Percentiles rank a stretch among this genome's conserved stretches.
These are phyloP conservation scores for Colletotrichum sp. DNA, from an alignment of 2,329 filamentous ascomycete genomes.

Conservation along the genomic window DNA sequence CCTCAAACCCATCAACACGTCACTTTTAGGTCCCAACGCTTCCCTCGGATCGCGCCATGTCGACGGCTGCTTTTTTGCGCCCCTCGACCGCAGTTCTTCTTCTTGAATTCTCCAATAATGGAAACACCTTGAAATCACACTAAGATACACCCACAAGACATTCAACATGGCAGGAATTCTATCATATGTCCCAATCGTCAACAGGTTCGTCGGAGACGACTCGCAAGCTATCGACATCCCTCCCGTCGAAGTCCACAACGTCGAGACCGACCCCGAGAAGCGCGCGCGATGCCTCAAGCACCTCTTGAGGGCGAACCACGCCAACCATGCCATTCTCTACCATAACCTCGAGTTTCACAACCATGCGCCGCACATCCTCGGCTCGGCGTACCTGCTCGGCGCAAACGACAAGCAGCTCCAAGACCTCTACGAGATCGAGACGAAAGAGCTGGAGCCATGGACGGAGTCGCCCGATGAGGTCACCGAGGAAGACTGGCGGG, in stretches of 20 bases:
- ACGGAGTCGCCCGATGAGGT: slow-evolving; percentile 84
- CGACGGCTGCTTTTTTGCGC: background rate
- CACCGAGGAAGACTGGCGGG: slow-evolving; percentile 82
- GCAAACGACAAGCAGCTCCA: slow-evolving; percentile 76
- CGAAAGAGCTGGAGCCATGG: slow-evolving; percentile 79
- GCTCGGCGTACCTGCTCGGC: slow-evolving; percentile 85
- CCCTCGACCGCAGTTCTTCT: background rate
- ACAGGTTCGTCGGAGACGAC: slow-evolving; percentile 35
- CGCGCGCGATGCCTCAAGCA: slow-evolving; percentile 86
- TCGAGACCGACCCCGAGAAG: slow-evolving; percentile 82
- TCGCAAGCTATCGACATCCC: slow-evolving; percentile 59
- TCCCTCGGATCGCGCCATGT: slow-evolving; percentile 15
- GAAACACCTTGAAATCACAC: background rate
- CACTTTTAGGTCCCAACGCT: slow-evolving; percentile 13
- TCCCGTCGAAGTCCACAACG: slow-evolving; percentile 74
- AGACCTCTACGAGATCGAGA: slow-evolving; percentile 79
- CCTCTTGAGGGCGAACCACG: slow-evolving; percentile 88
- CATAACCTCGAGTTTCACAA: slow-evolving; percentile 80
- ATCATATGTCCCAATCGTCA: slow-evolving; percentile 46
- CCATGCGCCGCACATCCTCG: slow-evolving; percentile 81
- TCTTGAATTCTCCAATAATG: background rate
- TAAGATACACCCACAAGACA: background rate
- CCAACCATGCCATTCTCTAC: slow-evolving; percentile 84
- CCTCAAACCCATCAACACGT: slow-evolving; percentile 16
- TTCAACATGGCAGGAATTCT: slow-evolving; percentile 38